phyloP scores from a whole-genome alignment of 805 yeast species.

The Yarrowia porcina region DNA sequence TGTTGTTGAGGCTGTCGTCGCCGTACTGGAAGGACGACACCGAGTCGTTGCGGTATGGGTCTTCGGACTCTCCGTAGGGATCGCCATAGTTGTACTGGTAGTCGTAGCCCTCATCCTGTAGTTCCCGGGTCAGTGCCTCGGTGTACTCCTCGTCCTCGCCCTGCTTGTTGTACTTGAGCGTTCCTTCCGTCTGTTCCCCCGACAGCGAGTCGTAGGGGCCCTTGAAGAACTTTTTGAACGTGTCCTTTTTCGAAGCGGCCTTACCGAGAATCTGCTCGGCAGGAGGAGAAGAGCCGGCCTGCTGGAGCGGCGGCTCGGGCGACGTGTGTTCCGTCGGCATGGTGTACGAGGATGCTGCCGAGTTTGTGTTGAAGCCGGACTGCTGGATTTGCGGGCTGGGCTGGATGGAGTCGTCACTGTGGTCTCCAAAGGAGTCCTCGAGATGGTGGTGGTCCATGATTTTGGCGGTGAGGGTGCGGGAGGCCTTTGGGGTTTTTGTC shows the following conservation, averaged over 20 bases:
- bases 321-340: constrained; percentile 13
- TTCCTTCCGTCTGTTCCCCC: background rate
- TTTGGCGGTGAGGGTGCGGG: background rate
- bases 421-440: constrained; percentile 11
- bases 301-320: background rate
- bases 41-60: background rate
- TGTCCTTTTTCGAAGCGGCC: background rate
- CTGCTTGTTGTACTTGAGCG: constrained; percentile 4
- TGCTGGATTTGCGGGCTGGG: constrained; percentile 25
- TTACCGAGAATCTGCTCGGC: constrained; percentile 19
- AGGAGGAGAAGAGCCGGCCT: constrained; percentile 17
- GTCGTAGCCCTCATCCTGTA: background rate
- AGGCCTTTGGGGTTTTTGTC: background rate
- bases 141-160: constrained; percentile 15
- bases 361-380: background rate
- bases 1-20: background rate
- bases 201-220: constrained; percentile 13
- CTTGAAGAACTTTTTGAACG: constrained; percentile 15
- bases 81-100: constrained; percentile 18
- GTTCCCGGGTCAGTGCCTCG: background rate
- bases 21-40: constrained; percentile 6
- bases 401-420: constrained; percentile 26
- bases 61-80: background rate
- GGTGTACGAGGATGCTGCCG: constrained; percentile 4
- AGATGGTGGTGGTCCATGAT: background rate